Conservation (phyloP, 2,329 filamentous ascomycete species). For the Thelonectria discophora region DNA sequence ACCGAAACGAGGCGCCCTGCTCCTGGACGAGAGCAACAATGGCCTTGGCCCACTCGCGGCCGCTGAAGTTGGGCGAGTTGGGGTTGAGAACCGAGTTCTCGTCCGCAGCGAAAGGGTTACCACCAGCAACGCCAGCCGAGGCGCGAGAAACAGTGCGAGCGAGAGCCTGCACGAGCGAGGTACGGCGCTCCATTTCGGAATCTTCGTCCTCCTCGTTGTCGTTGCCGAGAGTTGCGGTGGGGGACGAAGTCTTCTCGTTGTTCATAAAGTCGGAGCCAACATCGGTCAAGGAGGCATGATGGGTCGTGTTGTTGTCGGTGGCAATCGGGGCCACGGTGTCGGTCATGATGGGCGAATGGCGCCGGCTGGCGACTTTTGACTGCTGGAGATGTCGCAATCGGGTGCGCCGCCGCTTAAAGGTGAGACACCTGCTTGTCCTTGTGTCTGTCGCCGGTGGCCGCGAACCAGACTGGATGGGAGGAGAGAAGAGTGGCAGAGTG, state of each 20-base stretch:
- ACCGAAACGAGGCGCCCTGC: slow-evolving; percentile 65
- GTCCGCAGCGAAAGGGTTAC: slow-evolving; percentile 61
- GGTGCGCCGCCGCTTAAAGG: slow-evolving; percentile 7
- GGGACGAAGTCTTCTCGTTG: slow-evolving; percentile 43
- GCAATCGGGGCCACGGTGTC: slow-evolving; percentile 21
- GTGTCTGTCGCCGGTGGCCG: slow-evolving; percentile 1
- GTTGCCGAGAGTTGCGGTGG: slow-evolving; percentile 44
- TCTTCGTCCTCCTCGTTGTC: slow-evolving; percentile 45
- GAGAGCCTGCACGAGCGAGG: slow-evolving; percentile 63
- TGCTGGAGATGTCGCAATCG: slow-evolving; percentile 31
- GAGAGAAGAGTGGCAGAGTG: neutral
- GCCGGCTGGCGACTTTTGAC: slow-evolving; percentile 20
- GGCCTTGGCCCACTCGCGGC: slow-evolving; percentile 67
- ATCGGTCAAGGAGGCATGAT: slow-evolving; percentile 51
- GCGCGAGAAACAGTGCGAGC: slow-evolving; percentile 64
- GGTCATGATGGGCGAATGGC: slow-evolving; percentile 36
- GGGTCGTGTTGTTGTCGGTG: slow-evolving; percentile 39
- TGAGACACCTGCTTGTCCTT: slow-evolving; percentile 4
- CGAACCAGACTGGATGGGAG: slow-evolving; percentile 8
- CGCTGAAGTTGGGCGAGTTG: slow-evolving; percentile 61
- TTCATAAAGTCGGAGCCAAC: slow-evolving; percentile 39
- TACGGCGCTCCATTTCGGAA: slow-evolving; percentile 59
- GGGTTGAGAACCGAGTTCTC: slow-evolving; percentile 64
- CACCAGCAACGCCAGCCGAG: slow-evolving; percentile 48
- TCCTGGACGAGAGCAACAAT: slow-evolving; percentile 61